Conservation (phyloP, 139 green algal genomes). For the Tetratostichococcus sp. region DNA sequence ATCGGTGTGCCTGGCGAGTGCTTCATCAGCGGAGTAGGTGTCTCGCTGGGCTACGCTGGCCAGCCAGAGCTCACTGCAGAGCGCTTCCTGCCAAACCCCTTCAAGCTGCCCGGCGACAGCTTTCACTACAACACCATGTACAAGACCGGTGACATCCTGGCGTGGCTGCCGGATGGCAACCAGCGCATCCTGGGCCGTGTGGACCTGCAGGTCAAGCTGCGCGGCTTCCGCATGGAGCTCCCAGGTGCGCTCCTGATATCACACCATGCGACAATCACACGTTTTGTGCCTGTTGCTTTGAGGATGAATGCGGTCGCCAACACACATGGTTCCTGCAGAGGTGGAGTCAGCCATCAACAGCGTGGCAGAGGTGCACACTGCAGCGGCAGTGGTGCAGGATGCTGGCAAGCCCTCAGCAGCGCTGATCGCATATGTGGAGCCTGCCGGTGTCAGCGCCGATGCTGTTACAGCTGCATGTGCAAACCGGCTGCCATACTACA, state of each 20-base stretch:
- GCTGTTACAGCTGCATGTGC: neutral
- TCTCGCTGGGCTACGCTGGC: conserved; percentile 36
- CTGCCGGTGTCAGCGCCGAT: neutral
- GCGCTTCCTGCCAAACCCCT: conserved; percentile 46
- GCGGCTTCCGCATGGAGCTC: conserved; percentile 55
- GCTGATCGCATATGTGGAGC: conserved; percentile 17
- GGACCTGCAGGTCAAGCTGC: conserved; percentile 53
- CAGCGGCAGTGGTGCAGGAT: conserved; percentile 6
- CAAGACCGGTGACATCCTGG: conserved; percentile 20
- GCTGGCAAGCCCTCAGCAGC: neutral
- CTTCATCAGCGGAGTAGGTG: conserved; percentile 29
- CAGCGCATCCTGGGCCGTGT: conserved; percentile 15
- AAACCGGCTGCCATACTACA: conserved; percentile 18
- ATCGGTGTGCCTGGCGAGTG: conserved; percentile 41
- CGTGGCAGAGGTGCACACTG: neutral
- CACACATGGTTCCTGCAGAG: conserved; percentile 20
- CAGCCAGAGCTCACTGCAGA: conserved; percentile 33
- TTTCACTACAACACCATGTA: conserved; percentile 33
- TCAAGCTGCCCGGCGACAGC: conserved; percentile 3
- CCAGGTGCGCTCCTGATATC: neutral
- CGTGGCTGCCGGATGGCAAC: conserved; percentile 21
- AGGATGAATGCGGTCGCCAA: too few species aligned
- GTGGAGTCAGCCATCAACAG: conserved; percentile 30
- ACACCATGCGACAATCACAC: too few species aligned
- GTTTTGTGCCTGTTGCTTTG: too few species aligned